These are phyloP conservation scores for Oryza coarctata DNA, from an alignment of 176 grass and related monocot species.

Conservation along the genomic window DNA sequence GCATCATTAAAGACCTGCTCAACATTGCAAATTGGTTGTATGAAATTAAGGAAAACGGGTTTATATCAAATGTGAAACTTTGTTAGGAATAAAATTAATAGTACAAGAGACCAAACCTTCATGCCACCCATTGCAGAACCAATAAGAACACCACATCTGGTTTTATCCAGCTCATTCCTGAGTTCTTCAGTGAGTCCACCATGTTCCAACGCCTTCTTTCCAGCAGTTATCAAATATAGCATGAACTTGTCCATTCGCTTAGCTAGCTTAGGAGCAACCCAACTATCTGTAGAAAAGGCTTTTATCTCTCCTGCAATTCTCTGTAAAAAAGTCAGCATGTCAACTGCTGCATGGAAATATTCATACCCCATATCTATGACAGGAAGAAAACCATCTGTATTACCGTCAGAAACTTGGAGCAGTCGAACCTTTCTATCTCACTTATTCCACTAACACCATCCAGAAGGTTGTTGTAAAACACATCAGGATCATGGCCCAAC, in stretches of 20 bases:
- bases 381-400: slow-evolving; percentile 15
- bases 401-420: slow-evolving; percentile 95
- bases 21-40: slow-evolving; percentile 22
- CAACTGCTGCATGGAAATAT: slow-evolving; percentile 15
- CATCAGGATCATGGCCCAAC: slow-evolving; percentile 90
- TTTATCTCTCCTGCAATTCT: slow-evolving; percentile 99
- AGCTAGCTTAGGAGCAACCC: slow-evolving; percentile 83
- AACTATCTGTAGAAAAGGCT: slow-evolving; percentile 86
- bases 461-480: slow-evolving; percentile 94
- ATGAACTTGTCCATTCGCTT: slow-evolving; percentile 99
- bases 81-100: slow-evolving; percentile 7
- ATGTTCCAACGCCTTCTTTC: slow-evolving; percentile 91
- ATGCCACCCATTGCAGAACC: slow-evolving; percentile 99
- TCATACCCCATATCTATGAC: background rate
- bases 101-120: slow-evolving; percentile 57
- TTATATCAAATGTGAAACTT: background rate
- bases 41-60: slow-evolving; percentile 28
- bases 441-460: slow-evolving; percentile 87
- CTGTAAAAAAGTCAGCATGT: slow-evolving; percentile 47
- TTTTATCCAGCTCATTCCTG: slow-evolving; percentile 83
- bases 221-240: slow-evolving; percentile 93
- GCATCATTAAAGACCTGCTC: slow-evolving; percentile 94
- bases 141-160: slow-evolving; percentile 89
- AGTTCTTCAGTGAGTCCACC: slow-evolving; percentile 88
- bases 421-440: slow-evolving; percentile 88